These are phyloP conservation scores for Helotiales sp. DNA, from an alignment of 2,329 filamentous ascomycete species.

Conservation along the genomic window DNA sequence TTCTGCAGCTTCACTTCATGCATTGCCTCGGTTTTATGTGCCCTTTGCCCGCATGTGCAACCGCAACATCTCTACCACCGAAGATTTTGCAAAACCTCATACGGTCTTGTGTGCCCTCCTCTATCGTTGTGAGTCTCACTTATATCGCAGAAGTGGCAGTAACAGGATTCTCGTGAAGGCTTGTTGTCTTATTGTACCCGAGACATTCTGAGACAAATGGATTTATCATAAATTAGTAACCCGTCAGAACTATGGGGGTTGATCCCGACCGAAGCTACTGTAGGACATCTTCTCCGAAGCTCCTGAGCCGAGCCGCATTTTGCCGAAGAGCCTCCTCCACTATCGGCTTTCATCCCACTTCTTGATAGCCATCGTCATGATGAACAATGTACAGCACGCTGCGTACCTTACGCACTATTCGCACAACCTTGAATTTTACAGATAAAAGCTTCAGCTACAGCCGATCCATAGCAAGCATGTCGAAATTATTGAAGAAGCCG, in stretches of 20 bases:
- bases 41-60: neutral
- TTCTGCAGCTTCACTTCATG: neutral
- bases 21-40: neutral
- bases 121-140: too few species aligned
- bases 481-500: constrained; percentile 65
- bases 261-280: neutral
- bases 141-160: too few species aligned
- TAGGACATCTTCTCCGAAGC: neutral
- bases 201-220: too few species aligned
- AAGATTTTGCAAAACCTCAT: too few species aligned
- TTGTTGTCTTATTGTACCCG: too few species aligned
- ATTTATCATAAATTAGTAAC: too few species aligned
- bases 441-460: neutral
- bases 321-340: neutral
- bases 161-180: too few species aligned
- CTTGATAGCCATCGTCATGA: neutral
- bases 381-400: constrained; percentile 7
- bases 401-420: constrained; percentile 12
- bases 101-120: too few species aligned
- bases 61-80: neutral
- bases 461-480: constrained; percentile 29
- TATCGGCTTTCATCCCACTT: constrained; percentile 1
- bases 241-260: too few species aligned
- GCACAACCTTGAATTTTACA: constrained; percentile 9
- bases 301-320: neutral